phyloP scores from a whole-genome alignment of 805 yeast species.

The Ogataea trehalophila region DNA sequence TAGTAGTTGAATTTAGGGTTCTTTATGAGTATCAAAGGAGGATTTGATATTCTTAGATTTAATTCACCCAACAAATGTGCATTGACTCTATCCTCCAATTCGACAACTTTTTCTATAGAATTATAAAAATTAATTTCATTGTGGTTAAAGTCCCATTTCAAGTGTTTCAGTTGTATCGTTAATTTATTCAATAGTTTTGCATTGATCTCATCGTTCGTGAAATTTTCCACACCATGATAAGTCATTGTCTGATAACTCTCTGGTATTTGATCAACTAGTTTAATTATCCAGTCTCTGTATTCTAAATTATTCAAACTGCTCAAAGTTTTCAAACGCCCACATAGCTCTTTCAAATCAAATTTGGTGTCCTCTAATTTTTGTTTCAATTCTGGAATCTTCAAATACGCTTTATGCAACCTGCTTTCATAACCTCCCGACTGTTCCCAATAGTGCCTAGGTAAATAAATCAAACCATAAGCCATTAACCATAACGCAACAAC shows the following conservation, averaged over 20 bases:
- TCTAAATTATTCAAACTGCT: conserved; percentile 41
- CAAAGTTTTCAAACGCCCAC: conserved; percentile 52
- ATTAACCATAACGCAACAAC: conserved; percentile 74
- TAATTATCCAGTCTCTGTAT: conserved; percentile 62
- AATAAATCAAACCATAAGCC: conserved; percentile 72
- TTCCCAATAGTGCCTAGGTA: conserved; percentile 45
- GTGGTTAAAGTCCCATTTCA: conserved; percentile 48
- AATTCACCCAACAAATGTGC: conserved; percentile 33
- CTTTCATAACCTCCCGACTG: conserved; percentile 25
- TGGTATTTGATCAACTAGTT: conserved; percentile 44
- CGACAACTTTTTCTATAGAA: conserved; percentile 43
- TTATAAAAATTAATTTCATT: conserved; percentile 53
- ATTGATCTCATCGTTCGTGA: conserved; percentile 31
- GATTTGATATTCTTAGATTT: conserved; percentile 22
- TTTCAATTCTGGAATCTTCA: conserved; percentile 50
- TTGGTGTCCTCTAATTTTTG: conserved; percentile 62
- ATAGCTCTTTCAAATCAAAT: conserved; percentile 57
- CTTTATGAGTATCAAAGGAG: conserved; percentile 13
- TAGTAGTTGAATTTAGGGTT: conserved; percentile 39
- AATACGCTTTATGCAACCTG: conserved; percentile 34
- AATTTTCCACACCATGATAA: conserved; percentile 22
- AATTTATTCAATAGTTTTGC: conserved; percentile 44
- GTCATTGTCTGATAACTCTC: conserved; percentile 22
- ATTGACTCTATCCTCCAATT: conserved; percentile 53
- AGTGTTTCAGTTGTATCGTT: conserved; percentile 46